Evolutionary conservation across 768 basidiomycete species (phyloP), one percentile per base, ranked within the genome.

Genomic region (Tricholoma matsutake): DNA sequence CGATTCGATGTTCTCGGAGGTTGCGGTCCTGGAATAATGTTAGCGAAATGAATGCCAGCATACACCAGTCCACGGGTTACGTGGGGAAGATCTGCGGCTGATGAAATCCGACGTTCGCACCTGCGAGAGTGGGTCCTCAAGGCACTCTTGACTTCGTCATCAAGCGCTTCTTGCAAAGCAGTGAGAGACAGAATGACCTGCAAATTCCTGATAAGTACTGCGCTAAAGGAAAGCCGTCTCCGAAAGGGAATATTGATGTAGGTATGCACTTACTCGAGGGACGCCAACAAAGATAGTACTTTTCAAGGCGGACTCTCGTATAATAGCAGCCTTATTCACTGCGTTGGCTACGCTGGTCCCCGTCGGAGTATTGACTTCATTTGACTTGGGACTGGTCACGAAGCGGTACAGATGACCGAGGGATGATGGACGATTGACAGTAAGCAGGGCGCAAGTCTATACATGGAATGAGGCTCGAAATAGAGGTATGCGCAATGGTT

Each of bases 241-340:
- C 52, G 41, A 58, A 65, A 54, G 63, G 60, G 58, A n/a, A n/a
- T n/a, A n/a, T n/a, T n/a, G n/a, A n/a, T n/a, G n/a, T n/a, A n/a
- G 54, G n/a, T 63, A 16, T 37, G 61, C 57, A 74, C 86, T 78
- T 71, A 92, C 91, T 72, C 90, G 82, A 66, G 92, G 91, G 58
- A 94, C 91, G 49, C 92, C 92, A 58, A 93, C 85, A 70, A 96
- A 95, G 67, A 94, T 90, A 69, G 86, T 84, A 70, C 92, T 93
- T 78, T 96, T 96, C 72, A 96, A 70, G 31, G 91, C 91, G 31
- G 91, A 85, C 78, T 96, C 94, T 49, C 94, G 83, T 85, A 96
- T 94, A 65, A 93, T 72, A 64, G 92, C 90, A 63, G 91, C 91
- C 71, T 81, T 87, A 73, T 84, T 83, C 61, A 89, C 79, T 55